phyloP scores from a whole-genome alignment of 1,284 basidiomycete species.

The Amylostereum areolatum region DNA sequence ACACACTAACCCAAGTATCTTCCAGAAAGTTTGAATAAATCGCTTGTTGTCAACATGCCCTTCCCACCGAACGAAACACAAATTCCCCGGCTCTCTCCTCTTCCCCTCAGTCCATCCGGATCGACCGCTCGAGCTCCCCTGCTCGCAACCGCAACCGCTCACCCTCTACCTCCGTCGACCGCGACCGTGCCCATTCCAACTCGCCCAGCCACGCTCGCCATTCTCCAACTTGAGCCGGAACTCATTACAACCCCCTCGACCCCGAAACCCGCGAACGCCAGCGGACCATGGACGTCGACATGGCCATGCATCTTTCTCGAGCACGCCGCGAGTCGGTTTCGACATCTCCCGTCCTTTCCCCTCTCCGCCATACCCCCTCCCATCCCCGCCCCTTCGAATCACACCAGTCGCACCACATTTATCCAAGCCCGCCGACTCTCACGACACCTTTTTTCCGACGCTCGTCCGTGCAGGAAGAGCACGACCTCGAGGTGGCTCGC shows the following conservation, averaged over 20 bases:
- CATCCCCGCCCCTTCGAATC: no score
- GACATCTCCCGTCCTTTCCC: conserved; percentile 21
- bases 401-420: no score
- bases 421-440: no score
- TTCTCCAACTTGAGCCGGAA: conserved; percentile 18
- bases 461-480: conserved; percentile 42
- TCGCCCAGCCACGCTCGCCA: conserved; percentile 62
- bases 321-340: conserved; percentile 64
- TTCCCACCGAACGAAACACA: conserved; percentile 20
- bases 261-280: conserved; percentile 71
- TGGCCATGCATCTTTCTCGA: conserved; percentile 76
- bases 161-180: conserved; percentile 27
- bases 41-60: no score
- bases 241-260: conserved; percentile 49
- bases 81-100: neutral
- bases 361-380: conserved; percentile 15
- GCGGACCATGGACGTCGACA: conserved; percentile 80
- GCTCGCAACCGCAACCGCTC: conserved; percentile 5
- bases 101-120: neutral
- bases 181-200: conserved; percentile 34
- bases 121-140: neutral
- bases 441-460: conserved; percentile 10
- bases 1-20: no score
- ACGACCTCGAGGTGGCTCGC: conserved; percentile 37
- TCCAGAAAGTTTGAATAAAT: no score